phyloP scores from a whole-genome alignment of 1,284 basidiomycete species.

The Fistulina hepatica region DNA sequence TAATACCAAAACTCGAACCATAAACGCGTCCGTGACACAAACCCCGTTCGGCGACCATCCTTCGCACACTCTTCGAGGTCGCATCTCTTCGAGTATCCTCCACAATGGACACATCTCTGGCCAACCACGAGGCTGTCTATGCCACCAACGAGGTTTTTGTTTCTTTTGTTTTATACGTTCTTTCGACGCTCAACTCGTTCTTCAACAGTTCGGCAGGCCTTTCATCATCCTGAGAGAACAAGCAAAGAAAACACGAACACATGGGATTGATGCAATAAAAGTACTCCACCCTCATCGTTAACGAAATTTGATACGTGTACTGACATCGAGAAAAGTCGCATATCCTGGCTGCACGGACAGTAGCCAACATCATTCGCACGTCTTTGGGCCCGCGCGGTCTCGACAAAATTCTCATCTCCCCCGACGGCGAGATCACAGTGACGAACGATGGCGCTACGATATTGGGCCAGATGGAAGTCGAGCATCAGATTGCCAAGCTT shows the following conservation, averaged over 20 bases:
- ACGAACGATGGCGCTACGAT: constrained; percentile 99
- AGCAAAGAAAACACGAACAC: constrained; percentile 86
- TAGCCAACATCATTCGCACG: constrained; percentile 91
- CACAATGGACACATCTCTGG: too few species aligned
- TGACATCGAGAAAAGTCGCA: constrained; percentile 52
- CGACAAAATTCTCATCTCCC: constrained; percentile 98
- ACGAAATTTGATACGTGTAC: constrained; percentile 9
- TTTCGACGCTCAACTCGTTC: too few species aligned
- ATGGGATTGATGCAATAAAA: constrained; percentile 96
- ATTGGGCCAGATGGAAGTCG: constrained; percentile 93
- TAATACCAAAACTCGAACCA: too few species aligned
- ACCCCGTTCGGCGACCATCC: too few species aligned
- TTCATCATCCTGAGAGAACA: constrained; percentile 98
- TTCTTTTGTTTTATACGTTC: too few species aligned
- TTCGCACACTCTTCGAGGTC: too few species aligned
- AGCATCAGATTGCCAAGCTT: constrained; percentile 97
- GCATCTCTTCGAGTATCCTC: too few species aligned
- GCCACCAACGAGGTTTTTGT: too few species aligned
- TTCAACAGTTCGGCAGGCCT: constrained; percentile 88
- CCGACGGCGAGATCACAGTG: constrained; percentile 97
- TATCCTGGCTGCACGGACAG: constrained; percentile 88
- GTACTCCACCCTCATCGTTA: constrained; percentile 31
- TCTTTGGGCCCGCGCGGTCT: constrained; percentile 94
- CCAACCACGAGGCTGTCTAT: too few species aligned
- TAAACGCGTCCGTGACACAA: too few species aligned